Percentiles rank a stretch among this genome's conserved stretches.
Evolutionary conservation across 495 filamentous ascomycete genomes (phyloP).

Genomic region (Astrothelium macrocarpum): DNA sequence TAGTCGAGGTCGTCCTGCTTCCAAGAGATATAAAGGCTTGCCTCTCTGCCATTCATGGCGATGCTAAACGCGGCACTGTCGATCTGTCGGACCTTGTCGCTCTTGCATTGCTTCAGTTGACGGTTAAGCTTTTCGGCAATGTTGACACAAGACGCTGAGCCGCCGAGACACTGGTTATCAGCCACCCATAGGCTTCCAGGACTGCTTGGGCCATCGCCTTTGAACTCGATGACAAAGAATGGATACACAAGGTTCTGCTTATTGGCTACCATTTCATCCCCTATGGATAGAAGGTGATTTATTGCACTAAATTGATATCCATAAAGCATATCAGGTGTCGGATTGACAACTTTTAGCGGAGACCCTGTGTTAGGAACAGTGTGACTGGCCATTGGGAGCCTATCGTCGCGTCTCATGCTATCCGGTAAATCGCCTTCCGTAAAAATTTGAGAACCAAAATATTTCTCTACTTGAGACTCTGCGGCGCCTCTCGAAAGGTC

Average conservation of each 20-base stretch:
- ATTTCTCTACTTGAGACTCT: not conserved
- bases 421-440: not conserved
- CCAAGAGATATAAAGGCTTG: constrained; percentile 28
- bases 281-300: too few species aligned
- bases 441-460: not conserved
- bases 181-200: constrained; percentile 25
- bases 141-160: constrained; percentile 19
- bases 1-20: constrained; percentile 26
- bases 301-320: not conserved
- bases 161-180: constrained; percentile 28
- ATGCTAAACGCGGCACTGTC: constrained; percentile 28
- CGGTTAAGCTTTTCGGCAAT: constrained; percentile 15
- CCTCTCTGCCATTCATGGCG: constrained; percentile 28
- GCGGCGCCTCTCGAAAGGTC: not conserved
- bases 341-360: not conserved
- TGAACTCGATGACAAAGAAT: constrained; percentile 29
- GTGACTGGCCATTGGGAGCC: not conserved
- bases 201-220: constrained; percentile 10
- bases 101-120: constrained; percentile 17
- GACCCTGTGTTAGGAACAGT: not conserved
- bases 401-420: not conserved
- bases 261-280: constrained; percentile 16
- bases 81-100: constrained; percentile 18
- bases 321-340: not conserved
- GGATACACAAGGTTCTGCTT: constrained; percentile 20